Evolutionary conservation across 257 asterid species (phyloP).

Genomic region (Penstemon eatonii): DNA sequence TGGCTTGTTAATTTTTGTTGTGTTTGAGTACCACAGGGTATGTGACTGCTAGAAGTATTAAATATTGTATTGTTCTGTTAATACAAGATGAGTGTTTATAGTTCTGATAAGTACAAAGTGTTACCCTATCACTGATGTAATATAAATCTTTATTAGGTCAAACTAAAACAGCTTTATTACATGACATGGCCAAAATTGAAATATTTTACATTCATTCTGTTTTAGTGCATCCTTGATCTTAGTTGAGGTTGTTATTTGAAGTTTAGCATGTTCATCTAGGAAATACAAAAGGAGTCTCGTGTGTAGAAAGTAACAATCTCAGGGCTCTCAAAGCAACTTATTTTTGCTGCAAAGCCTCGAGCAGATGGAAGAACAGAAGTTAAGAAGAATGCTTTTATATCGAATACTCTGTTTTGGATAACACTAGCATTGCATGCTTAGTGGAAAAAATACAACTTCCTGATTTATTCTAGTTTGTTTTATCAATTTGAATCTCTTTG

Average conservation of each 20-base stretch:
- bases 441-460: not conserved
- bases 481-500: not conserved
- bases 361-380: conserved; percentile 5
- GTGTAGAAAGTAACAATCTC: too few species aligned
- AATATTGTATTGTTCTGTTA: too few species aligned
- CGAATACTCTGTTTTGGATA: not conserved
- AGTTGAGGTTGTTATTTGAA: conserved; percentile 17
- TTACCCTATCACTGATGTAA: not conserved
- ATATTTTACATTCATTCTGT: conserved; percentile 10
- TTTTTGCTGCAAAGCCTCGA: conserved; percentile 5
- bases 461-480: not conserved
- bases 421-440: not conserved
- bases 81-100: not conserved
- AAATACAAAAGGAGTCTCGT: conserved; percentile 6
- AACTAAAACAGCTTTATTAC: not conserved
- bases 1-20: conserved; percentile 14
- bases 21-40: not conserved
- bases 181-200: not conserved
- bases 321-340: too few species aligned
- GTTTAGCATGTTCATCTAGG: conserved; percentile 1
- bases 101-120: conserved; percentile 9
- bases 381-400: not conserved
- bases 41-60: not conserved
- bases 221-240: conserved; percentile 18
- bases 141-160: conserved; percentile 1